Evolutionary conservation across 139 green algal species (phyloP), one percentile per base, ranked within the genome.

Genomic region (Coelastrella sp.): DNA sequence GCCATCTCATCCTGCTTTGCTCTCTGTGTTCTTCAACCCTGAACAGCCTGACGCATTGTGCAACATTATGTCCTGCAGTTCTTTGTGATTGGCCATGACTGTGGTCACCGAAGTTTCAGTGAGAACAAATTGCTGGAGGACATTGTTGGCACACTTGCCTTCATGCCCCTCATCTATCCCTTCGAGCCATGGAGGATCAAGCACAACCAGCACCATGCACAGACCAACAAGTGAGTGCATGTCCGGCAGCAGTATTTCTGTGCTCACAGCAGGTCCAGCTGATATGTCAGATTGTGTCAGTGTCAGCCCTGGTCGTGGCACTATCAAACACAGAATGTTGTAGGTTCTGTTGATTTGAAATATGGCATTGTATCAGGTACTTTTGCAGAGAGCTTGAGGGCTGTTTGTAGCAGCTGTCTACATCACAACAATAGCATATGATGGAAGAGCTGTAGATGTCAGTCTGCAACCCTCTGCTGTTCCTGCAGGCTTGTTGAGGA

Each of bases 101-200:
- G 94, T 86, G 97, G 92, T 6, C 97, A 99, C 92, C 94, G 98
- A 81, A 90, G 85, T 69, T 99, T 99, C 93, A 85, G 91, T 89
- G 95, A 95, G 62, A 98, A 98, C 94, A 98, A 98, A 89, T 86
- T 98, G 32, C 82, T 98, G 67, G 96, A 99, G 89, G 97, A 99
- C 91, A 97, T 99, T 63, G 96, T 99, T 53, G 97, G 97, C 78
- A 98, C 94, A 17, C 21, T 98, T 25, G 93, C 96, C 83, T 98
- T 99, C 73, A 88, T 89, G 85, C 97, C 97, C 3, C 95, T 99
- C 72, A 95, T 98, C 87, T 99, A 96, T 92, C 97, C 97, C 79
- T 99, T 98, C 77, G 97, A 99, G 94, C 96, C 96, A 53, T 99
- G 97, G 97, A 90, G 97, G 66, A 98, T 99, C 91, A 99, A 99